Evolutionary conservation across 129 eudicot genomes (phyloP).

Genomic region (Lactuca saligna): DNA sequence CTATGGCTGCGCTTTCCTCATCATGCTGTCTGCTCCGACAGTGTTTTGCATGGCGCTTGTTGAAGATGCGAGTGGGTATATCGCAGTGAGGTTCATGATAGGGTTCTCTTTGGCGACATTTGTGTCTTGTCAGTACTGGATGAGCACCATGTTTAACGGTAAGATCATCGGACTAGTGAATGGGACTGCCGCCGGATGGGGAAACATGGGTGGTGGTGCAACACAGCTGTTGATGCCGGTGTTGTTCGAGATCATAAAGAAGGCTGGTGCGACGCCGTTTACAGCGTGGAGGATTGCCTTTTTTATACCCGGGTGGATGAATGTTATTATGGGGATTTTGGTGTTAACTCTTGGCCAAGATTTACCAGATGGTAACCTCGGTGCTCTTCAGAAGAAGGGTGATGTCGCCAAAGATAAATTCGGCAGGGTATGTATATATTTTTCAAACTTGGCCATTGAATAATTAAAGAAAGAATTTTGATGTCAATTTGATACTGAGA

Average conservation of each 20-base stretch:
- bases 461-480: no score
- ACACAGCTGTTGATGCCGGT: conserved; percentile 64
- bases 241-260: conserved; percentile 37
- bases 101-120: conserved; percentile 60
- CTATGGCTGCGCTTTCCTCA: conserved; percentile 50
- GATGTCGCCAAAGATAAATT: conserved; percentile 51
- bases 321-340: conserved; percentile 48
- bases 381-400: conserved; percentile 52
- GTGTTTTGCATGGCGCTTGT: conserved; percentile 51
- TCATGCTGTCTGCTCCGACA: conserved; percentile 51
- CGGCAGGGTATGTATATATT: conserved; percentile 28
- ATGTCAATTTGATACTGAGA: not conserved
- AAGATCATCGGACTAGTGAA: conserved; percentile 52
- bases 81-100: conserved; percentile 48
- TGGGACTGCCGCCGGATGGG: conserved; percentile 67
- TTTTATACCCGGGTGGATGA: conserved; percentile 51
- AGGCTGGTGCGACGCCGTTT: conserved; percentile 48
- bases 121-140: conserved; percentile 62
- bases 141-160: conserved; percentile 56
- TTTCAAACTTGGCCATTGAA: not conserved
- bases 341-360: conserved; percentile 50
- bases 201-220: conserved; percentile 62
- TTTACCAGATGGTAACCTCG: conserved; percentile 57
- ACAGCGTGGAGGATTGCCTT: conserved; percentile 62
- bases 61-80: conserved; percentile 39